A percentile compares a stretch with the other conserved stretches of the same genome.
Evolutionary conservation across 1,284 basidiomycete species (phyloP).

Genomic region (Cutaneotrichosporon mucoides): DNA sequence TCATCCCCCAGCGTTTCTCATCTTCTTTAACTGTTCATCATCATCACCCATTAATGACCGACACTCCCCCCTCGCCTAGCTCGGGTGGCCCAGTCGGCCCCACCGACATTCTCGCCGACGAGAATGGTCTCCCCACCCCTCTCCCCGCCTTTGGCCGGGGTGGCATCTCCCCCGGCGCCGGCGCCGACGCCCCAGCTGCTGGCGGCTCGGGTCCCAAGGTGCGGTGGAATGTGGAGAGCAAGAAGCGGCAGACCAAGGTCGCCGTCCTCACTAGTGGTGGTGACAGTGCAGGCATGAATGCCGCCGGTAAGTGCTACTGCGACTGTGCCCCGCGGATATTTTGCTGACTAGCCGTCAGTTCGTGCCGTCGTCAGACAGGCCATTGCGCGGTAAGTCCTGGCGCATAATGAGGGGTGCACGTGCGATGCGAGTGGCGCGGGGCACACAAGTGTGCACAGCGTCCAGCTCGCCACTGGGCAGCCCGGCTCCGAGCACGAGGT

Average conservation of each 20-base stretch:
- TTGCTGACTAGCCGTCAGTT: constrained; percentile 50
- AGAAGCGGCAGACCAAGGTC: constrained; percentile 52
- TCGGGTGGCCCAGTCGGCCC: background rate
- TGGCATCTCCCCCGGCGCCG: background rate
- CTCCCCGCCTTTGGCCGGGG: background rate
- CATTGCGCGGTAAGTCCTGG: constrained; percentile 67
- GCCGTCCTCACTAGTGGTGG: constrained; percentile 95
- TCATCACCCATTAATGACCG: background rate
- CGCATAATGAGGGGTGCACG: background rate
- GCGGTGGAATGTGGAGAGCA: background rate
- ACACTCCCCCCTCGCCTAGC: background rate
- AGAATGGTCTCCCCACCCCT: background rate
- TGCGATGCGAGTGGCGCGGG: background rate
- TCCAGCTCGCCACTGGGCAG: no score
- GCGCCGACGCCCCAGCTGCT: no score
- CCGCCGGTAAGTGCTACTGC: constrained; percentile 54
- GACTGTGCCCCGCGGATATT: background rate
- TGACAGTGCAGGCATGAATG: constrained; percentile 97
- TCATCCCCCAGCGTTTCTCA: background rate
- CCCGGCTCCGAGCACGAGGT: background rate
- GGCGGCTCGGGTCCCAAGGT: background rate
- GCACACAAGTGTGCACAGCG: background rate
- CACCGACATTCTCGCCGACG: background rate
- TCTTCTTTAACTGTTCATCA: background rate
- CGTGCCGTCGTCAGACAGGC: constrained; percentile 84